Percentiles rank a stretch among this genome's conserved stretches.
These are phyloP conservation scores for Thuja plicata DNA, from an alignment of 83 land plant species.

Conservation along the genomic window DNA sequence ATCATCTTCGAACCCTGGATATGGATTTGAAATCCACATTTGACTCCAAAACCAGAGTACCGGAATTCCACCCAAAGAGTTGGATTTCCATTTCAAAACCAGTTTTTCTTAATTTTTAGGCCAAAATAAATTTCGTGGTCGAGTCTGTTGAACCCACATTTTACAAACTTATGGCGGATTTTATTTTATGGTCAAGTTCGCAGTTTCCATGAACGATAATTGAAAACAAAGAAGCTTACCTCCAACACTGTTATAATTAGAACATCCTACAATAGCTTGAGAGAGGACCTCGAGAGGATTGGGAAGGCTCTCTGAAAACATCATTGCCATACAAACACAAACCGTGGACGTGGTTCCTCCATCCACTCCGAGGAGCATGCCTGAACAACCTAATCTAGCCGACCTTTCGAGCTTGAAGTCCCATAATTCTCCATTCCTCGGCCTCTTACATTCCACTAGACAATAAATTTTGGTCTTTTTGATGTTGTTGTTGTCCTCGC, in stretches of 20 bases:
- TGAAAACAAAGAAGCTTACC: not conserved
- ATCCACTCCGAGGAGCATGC: slow-evolving; percentile 81
- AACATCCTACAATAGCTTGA: slow-evolving; percentile 1
- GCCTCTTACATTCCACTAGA: slow-evolving; percentile 17
- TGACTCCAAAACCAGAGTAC: too few species aligned
- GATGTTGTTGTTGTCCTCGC: not conserved
- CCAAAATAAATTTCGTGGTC: too few species aligned
- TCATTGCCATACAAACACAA: slow-evolving; percentile 66
- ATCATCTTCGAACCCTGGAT: too few species aligned
- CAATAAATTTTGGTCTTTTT: not conserved
- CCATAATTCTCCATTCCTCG: slow-evolving; percentile 40
- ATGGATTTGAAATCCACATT: too few species aligned
- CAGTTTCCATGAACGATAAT: too few species aligned
- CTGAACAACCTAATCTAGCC: slow-evolving; percentile 1
- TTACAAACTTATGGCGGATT: too few species aligned
- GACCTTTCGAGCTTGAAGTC: slow-evolving; percentile 36
- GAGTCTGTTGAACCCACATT: too few species aligned
- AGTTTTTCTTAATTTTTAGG: too few species aligned
- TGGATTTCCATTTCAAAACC: too few species aligned
- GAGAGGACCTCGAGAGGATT: not conserved
- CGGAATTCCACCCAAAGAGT: too few species aligned
- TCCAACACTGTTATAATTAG: slow-evolving; percentile 3
- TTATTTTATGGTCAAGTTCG: too few species aligned
- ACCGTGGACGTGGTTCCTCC: slow-evolving; percentile 92
- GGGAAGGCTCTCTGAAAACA: not conserved